Evolutionary conservation across 2,329 filamentous ascomycete species (phyloP), one percentile per base, ranked within the genome.

Genomic region (Talaromyces sp.): DNA sequence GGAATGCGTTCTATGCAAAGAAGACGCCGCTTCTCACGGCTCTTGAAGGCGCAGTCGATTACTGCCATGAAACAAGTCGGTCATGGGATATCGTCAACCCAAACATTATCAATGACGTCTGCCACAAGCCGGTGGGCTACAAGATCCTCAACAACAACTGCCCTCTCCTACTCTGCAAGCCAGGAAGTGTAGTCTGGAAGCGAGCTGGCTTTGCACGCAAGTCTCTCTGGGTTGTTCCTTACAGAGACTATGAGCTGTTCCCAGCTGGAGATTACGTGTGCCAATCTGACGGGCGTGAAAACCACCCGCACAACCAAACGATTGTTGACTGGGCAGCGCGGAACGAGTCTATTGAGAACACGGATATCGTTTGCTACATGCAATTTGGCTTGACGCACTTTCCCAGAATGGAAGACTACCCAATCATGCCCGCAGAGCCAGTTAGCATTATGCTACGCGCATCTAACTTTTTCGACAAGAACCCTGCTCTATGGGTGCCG

Each of bases 21-120:
- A 89, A 90, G 76, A 96, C 89, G 2, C 90, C 89, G 73, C 87
- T 91, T 61, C 83, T 80, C 7, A 96, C 87, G 0, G 85, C 88
- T 5, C 82, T 80, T 27, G 82, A 89, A 67, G 83, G 87, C 0
- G 84, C 82, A 71, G 89, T 88, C 14, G 89, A 96, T 71, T 97
- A 96, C 74, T 83, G 95, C 69, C 90, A 90, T 60, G 80, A 81
- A 12, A 93, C 89, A 0, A 87, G 85, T 62, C 82, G 92, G n/a
- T 93, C 91, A 0, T 97, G 92, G 92, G 92, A 96, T 61, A 95
- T 96, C 74, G 83, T 83, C 70, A 96, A 96, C 75, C 87, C 88
- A 65, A 88, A 83, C 76, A 91, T 88, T 71, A 70, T 94, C 19
- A 91, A 96, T 74, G 88, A 90, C 0, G 88, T 92, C 79, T 92